Evolutionary conservation across 768 basidiomycete genomes (phyloP), one percentile per base, ranked within the genome.

Genomic region (Termitomyces sp.): DNA sequence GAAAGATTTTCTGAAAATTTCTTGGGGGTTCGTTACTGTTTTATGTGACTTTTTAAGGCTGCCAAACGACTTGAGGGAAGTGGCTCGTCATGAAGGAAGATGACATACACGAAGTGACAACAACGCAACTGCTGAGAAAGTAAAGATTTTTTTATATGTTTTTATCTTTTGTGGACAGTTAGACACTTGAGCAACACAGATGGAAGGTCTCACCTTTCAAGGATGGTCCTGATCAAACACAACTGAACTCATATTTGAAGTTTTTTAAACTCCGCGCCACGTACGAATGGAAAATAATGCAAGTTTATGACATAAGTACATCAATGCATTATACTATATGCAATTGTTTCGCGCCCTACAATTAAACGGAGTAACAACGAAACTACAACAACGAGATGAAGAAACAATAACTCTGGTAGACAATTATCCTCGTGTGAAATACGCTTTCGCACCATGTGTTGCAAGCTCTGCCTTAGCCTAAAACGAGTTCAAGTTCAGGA

Each of bases 391-490:
- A 28, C 24, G 12, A 40, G 9, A 51, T 24, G 14, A 52, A 10
- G 28, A 53, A n/a, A 42, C 18, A 42, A 53, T 12, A 28, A 28
- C 40, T n/a, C 52, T n/a, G 52, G n/a, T 26, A 20, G n/a, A 28
- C 26, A 56, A 59, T 83, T 72, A 91, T 61, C 90, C 90, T 59
- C 90, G 83, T 59, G 85, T 88, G 72, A 94, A 93, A 73, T 94
- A 94, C 28, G 90, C 84, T 71, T 87, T 91, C 58, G 93, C 88
- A 13, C 93, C 93, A 64, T 94, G 89, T 53, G 78, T 80, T 4
- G 91, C 88, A 50, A 96, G 72, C 69, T 95, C 93, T 28, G 83
- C 68, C 73, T 91, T 94, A 56, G 91, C 94, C 90, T 94, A 66
- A 24, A 53, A 53, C 28, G 42, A 62, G 66, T 42, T 61, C 24